phyloP scores from a whole-genome alignment of 2,329 filamentous ascomycete species.

The Apiospora sp. region DNA sequence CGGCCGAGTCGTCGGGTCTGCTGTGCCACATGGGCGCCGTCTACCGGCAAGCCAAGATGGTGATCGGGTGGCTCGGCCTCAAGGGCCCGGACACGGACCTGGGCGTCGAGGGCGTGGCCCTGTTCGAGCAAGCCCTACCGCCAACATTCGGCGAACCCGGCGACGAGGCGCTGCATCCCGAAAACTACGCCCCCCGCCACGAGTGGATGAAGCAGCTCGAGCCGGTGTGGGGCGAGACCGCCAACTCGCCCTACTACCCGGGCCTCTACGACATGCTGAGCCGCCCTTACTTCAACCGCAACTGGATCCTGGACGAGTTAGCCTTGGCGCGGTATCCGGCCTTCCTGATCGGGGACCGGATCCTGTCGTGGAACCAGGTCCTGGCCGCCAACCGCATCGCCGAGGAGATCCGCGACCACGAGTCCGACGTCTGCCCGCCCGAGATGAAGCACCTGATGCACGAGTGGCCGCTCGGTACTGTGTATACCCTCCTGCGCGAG shows the following conservation, averaged over 20 bases:
- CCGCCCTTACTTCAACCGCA: constrained; percentile 45
- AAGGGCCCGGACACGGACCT: constrained; percentile 40
- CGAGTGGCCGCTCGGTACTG: constrained; percentile 34
- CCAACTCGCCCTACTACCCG: constrained; percentile 34
- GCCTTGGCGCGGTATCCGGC: constrained; percentile 40
- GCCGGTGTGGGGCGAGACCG: constrained; percentile 30
- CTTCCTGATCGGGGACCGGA: constrained; percentile 45
- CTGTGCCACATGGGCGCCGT: constrained; percentile 22
- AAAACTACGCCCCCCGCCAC: constrained; percentile 45
- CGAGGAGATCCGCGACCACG: constrained; percentile 46
- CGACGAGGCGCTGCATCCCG: constrained; percentile 42
- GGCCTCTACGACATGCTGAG: constrained; percentile 41
- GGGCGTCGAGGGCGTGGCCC: constrained; percentile 37
- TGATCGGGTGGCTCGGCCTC: constrained; percentile 44
- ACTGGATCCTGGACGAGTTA: constrained; percentile 48
- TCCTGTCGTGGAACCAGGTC: constrained; percentile 47
- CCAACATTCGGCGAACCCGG: constrained; percentile 44
- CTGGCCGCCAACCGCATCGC: constrained; percentile 44
- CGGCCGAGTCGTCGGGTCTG: constrained; percentile 24
- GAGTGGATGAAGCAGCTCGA: constrained; percentile 39
- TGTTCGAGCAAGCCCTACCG: constrained; percentile 44
- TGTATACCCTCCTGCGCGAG: constrained; percentile 29
- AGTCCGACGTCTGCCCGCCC: constrained; percentile 41
- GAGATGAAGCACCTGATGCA: constrained; percentile 32
- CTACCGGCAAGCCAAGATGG: constrained; percentile 34